Evolutionary conservation across 2,329 filamentous ascomycete species (phyloP), one percentile per base, ranked within the genome.

Genomic region (Dothistroma septosporum): DNA sequence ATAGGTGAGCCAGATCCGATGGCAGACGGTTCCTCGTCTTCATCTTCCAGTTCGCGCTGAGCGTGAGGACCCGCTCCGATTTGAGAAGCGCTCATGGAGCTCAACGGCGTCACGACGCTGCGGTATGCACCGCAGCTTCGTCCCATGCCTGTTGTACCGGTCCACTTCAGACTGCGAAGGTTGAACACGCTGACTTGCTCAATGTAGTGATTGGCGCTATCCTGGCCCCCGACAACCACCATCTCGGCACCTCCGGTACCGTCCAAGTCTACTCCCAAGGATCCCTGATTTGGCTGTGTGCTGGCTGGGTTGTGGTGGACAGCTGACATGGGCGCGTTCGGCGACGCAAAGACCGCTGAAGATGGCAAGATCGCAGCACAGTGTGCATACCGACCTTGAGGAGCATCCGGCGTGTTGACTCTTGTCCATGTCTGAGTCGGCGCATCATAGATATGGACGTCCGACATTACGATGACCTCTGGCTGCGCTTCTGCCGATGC

Each of bases 161-260:
- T 96, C 94, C 94, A 99, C 76, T 94, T 96, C 61, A 97, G 78
- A 73, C 91, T 97, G 53, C 94, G 86, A 28, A 99, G 80, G 71
- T 99, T 99, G 80, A 99, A 99, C 2, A 99, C 91, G 73, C 92
- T 97, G 65, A 99, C 95, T 76, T 99, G 92, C 76, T 99, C 93
- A 67, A 99, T 99, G 73, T 99, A 99, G 74, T 96, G 92, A 74
- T 99, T 99, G n/a, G 89, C 88, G 57, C 90, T 94, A 72, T 99
- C 94, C 75, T 99, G 94, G 0, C 94, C 94, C 62, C 94, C 94
- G 8, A 97, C 92, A 14, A 99, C 88, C 6, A 99, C 85, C 93
- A 99, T 97, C 75, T 99, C 93, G 1, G 94, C 91, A 33, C 94
- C 94, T 16, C 94, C 94, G 21, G 86, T 86, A 0, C 94, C 93